phyloP scores from a whole-genome alignment of 345 rosid species.

The Raphanus sativus region DNA sequence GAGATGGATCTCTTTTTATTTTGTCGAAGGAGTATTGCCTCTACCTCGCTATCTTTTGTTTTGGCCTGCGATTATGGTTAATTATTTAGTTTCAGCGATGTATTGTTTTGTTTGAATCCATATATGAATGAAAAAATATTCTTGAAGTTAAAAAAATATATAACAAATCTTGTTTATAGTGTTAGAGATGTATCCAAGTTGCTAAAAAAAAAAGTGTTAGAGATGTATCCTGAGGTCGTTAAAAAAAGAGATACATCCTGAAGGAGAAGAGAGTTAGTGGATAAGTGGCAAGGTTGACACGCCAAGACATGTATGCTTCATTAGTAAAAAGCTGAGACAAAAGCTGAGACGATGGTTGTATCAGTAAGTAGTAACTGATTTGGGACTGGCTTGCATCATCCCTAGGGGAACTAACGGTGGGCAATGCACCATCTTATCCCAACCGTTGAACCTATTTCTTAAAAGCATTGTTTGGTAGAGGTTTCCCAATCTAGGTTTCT shows the following conservation, averaged over 20 bases:
- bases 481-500: constrained; percentile 25
- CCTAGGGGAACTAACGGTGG: constrained; percentile 28
- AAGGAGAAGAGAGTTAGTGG: constrained; percentile 17
- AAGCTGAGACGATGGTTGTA: constrained; percentile 38
- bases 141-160: too few relatives aligned
- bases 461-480: constrained; percentile 5
- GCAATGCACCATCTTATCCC: constrained; percentile 23
- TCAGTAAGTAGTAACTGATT: constrained; percentile 28
- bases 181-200: too few relatives aligned
- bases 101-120: background rate
- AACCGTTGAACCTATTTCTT: constrained; percentile 20
- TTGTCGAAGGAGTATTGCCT: background rate
- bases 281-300: constrained; percentile 17
- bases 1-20: background rate
- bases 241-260: background rate
- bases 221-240: background rate
- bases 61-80: background rate
- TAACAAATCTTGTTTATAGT: background rate
- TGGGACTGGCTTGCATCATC: constrained; percentile 35
- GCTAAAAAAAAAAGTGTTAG: background rate
- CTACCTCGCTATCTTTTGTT: background rate
- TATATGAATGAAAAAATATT: background rate
- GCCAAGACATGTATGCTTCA: constrained; percentile 17
- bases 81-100: background rate
- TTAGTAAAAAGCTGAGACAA: constrained; percentile 34